phyloP scores from a whole-genome alignment of 306 rosid genomes.

The Alnus rubra region DNA sequence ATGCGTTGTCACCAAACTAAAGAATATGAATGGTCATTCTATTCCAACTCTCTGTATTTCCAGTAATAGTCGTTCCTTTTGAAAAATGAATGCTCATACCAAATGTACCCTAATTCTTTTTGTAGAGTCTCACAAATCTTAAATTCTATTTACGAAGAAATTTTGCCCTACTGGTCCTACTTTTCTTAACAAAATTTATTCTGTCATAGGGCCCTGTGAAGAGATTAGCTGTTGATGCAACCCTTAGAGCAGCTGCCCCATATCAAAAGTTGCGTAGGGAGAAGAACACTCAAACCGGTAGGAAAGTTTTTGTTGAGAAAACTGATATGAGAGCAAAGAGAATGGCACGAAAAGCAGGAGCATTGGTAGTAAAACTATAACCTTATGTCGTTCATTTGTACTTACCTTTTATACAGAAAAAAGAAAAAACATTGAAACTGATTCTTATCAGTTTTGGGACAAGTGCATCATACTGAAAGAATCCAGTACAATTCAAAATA shows the following conservation, averaged over 20 bases:
- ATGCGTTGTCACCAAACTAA: no score
- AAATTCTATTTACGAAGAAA: conserved; percentile 4
- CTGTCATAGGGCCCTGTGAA: conserved; percentile 76
- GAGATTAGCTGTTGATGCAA: conserved; percentile 98
- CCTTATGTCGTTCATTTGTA: conserved; percentile 11
- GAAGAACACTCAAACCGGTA: conserved; percentile 55
- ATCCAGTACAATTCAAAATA: neutral
- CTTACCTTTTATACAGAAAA: neutral
- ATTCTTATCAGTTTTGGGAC: neutral
- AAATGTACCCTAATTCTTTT: neutral
- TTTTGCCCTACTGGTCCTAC: neutral
- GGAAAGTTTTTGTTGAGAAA: conserved; percentile 94
- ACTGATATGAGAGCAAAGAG: conserved; percentile 96
- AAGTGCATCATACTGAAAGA: neutral
- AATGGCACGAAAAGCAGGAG: conserved; percentile 99
- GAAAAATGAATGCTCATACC: no score
- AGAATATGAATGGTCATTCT: no score
- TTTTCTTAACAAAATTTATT: conserved; percentile 18
- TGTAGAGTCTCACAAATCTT: conserved; percentile 10
- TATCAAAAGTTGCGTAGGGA: conserved; percentile 93
- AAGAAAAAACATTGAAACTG: conserved; percentile 15
- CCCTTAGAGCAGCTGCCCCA: conserved; percentile 98
- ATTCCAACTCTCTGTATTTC: no score
- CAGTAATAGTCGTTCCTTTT: no score
- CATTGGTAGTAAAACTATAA: conserved; percentile 60